Percentiles rank a stretch among this genome's conserved stretches.
phyloP scores from a whole-genome alignment of 2,329 filamentous ascomycete species.

The Pseudocercospora musae region DNA sequence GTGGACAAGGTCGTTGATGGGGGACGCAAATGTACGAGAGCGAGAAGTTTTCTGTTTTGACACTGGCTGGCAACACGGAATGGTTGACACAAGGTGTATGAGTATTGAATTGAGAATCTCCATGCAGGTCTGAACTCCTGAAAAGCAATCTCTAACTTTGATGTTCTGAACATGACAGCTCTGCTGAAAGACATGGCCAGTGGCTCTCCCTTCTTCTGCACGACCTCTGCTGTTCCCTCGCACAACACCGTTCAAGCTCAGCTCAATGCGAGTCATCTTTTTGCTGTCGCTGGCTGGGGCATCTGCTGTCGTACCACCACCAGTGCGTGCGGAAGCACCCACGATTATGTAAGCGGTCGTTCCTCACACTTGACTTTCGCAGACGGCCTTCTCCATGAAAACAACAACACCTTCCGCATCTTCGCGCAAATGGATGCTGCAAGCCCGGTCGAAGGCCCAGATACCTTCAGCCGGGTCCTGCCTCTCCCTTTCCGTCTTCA shows the following conservation, averaged over 20 bases:
- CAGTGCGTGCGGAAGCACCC: background rate
- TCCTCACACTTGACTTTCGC: background rate
- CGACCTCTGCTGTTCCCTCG: too few species aligned
- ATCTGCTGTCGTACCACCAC: too few species aligned
- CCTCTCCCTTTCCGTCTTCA: constrained; percentile 88
- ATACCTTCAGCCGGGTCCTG: constrained; percentile 81
- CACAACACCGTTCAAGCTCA: too few species aligned
- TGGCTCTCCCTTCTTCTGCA: too few species aligned
- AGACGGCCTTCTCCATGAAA: background rate
- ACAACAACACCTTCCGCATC: background rate
- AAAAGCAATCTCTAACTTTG: background rate
- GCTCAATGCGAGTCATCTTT: too few species aligned
- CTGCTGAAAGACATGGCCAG: too few species aligned
- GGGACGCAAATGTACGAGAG: background rate
- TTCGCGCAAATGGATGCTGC: constrained; percentile 11
- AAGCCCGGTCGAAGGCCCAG: constrained; percentile 51
- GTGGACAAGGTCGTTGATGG: background rate
- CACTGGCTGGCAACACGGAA: background rate
- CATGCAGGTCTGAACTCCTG: background rate
- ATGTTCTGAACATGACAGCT: too few species aligned
- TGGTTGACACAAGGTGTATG: background rate
- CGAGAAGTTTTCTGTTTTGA: background rate
- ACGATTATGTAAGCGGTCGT: background rate
- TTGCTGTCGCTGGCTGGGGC: too few species aligned
- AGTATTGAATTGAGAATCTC: constrained; percentile 1